These are phyloP conservation scores for Salix brachista DNA, from an alignment of 345 rosid species.

Conservation along the genomic window DNA sequence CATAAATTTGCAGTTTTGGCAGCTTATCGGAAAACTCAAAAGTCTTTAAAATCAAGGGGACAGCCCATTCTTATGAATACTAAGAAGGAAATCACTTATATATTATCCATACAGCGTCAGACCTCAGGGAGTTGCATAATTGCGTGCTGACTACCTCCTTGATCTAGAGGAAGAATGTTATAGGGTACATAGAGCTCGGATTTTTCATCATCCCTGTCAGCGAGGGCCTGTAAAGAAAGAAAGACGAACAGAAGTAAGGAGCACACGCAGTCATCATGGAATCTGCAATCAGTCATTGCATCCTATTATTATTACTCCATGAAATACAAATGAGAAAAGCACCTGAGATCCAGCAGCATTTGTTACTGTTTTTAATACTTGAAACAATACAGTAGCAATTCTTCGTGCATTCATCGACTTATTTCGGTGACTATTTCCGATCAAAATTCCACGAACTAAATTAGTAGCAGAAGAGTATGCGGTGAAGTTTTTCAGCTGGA, in stretches of 20 bases:
- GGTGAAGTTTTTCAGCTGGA: neutral
- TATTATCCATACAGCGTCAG: conserved; percentile 23
- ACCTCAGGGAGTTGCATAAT: conserved; percentile 88
- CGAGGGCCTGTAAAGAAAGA: conserved; percentile 53
- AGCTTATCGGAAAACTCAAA: neutral
- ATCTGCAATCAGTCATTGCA: neutral
- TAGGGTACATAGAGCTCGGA: conserved; percentile 64
- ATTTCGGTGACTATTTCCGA: conserved; percentile 41
- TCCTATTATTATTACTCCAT: neutral
- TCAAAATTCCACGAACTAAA: conserved; percentile 8
- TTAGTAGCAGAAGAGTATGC: neutral
- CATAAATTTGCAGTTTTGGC: neutral
- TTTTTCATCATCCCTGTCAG: conserved; percentile 51
- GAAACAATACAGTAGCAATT: conserved; percentile 68
- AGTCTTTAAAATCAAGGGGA: neutral
- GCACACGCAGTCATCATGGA: neutral
- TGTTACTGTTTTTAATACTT: conserved; percentile 61
- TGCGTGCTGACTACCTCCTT: conserved; percentile 77
- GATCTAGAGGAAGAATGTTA: conserved; percentile 88
- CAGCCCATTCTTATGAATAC: neutral
- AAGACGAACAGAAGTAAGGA: conserved; percentile 8
- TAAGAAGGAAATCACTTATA: conserved; percentile 11
- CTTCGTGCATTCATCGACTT: conserved; percentile 52
- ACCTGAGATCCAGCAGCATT: conserved; percentile 69
- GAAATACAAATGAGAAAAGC: neutral